Evolutionary conservation across 441 rosid species (phyloP).

Genomic region (Mallotus japonicus): DNA sequence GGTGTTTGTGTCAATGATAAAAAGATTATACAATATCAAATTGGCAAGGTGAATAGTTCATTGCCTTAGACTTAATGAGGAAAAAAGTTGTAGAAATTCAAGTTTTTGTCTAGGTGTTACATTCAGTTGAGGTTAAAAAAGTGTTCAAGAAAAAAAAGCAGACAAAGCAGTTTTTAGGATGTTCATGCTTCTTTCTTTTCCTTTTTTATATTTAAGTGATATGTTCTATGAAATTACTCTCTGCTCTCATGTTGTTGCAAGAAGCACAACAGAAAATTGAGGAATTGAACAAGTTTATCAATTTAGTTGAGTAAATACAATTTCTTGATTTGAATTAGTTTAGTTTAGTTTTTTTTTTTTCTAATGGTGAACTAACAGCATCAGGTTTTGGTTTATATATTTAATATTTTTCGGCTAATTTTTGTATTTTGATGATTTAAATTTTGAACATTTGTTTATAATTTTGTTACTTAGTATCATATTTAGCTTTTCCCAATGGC

Average conservation of each 20-base stretch:
- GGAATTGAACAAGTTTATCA: constrained; percentile 35
- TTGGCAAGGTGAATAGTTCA: no score
- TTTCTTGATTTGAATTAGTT: no score
- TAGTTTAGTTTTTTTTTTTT: no score
- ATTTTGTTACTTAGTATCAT: no score
- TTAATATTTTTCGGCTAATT: no score
- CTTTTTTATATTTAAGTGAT: neutral
- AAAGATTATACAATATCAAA: neutral
- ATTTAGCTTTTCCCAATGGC: no score
- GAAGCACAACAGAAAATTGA: constrained; percentile 45
- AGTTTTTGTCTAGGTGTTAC: neutral
- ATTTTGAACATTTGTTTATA: no score
- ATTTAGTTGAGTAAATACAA: no score
- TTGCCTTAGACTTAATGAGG: neutral
- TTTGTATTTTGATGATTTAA: no score
- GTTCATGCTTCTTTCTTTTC: neutral
- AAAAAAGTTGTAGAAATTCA: neutral
- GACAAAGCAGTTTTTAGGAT: neutral
- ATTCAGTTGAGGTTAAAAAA: neutral
- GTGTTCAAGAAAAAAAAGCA: neutral
- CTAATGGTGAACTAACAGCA: no score
- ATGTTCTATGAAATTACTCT: neutral
- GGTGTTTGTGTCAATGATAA: neutral
- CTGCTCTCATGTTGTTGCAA: constrained; percentile 39
- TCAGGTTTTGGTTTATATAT: no score